These are phyloP conservation scores for Drechslerella coelobrocha DNA, from an alignment of 2,329 filamentous ascomycete species.

Conservation along the genomic window DNA sequence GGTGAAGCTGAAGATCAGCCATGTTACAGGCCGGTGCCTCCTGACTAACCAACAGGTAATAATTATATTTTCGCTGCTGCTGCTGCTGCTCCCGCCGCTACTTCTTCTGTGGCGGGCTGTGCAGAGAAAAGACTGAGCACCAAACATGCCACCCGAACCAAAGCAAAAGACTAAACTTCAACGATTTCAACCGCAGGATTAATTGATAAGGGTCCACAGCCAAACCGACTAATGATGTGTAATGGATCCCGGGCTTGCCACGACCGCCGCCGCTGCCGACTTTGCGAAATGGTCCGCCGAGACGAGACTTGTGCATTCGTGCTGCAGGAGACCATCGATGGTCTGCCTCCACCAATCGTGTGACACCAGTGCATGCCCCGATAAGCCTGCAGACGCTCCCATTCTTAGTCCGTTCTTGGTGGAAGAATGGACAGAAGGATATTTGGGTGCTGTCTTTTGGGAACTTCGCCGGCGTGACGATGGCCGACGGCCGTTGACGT, in stretches of 20 bases:
- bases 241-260: neutral
- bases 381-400: too few relatives aligned
- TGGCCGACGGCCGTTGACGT: slow-evolving; percentile 44
- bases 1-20: neutral
- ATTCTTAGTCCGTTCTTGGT: too few relatives aligned
- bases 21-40: neutral
- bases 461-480: slow-evolving; percentile 35
- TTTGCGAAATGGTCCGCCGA: slow-evolving; percentile 1
- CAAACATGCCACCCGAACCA: too few relatives aligned
- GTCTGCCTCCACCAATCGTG: neutral
- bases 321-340: neutral
- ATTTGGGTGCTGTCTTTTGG: neutral
- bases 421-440: neutral
- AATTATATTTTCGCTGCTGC: too few relatives aligned
- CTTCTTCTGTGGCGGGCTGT: too few relatives aligned
- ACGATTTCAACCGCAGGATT: neutral
- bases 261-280: neutral
- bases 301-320: neutral
- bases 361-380: neutral
- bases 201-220: neutral
- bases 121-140: too few relatives aligned
- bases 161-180: too few relatives aligned
- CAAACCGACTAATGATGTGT: neutral
- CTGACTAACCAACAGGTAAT: neutral
- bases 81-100: too few relatives aligned